phyloP scores from a whole-genome alignment of 495 filamentous ascomycete species.

The Articulospora tetracladia region DNA sequence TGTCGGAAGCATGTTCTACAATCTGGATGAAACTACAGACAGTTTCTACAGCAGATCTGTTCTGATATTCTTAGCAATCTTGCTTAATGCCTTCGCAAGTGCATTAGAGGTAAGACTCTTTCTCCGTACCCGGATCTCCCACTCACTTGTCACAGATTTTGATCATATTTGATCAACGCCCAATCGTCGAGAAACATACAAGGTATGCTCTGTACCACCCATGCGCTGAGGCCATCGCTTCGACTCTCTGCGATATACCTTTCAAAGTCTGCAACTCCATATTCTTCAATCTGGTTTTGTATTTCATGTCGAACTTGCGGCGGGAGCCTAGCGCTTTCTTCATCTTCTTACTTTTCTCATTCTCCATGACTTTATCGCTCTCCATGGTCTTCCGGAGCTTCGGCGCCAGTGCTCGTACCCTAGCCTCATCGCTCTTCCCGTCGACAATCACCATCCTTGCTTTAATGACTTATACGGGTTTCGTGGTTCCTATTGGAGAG shows the following conservation, averaged over 20 bases:
- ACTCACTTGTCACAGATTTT: slow-evolving; percentile 32
- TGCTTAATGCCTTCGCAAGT: slow-evolving; percentile 49
- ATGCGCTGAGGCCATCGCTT: slow-evolving; percentile 76
- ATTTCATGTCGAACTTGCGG: slow-evolving; percentile 80
- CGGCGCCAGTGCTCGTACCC: slow-evolving; percentile 65
- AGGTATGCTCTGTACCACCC: slow-evolving; percentile 93
- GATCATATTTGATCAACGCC: slow-evolving; percentile 70
- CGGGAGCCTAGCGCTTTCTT: slow-evolving; percentile 76
- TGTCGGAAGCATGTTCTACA: slow-evolving; percentile 63
- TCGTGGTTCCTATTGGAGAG: slow-evolving; percentile 59
- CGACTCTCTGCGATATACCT: slow-evolving; percentile 75
- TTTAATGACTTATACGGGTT: slow-evolving; percentile 84
- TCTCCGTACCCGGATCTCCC: neutral
- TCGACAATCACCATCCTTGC: slow-evolving; percentile 69
- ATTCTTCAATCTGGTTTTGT: slow-evolving; percentile 65
- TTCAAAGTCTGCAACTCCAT: slow-evolving; percentile 39
- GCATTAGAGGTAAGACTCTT: slow-evolving; percentile 38
- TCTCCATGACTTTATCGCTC: slow-evolving; percentile 62
- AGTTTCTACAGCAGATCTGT: slow-evolving; percentile 67
- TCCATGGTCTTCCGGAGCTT: slow-evolving; percentile 82
- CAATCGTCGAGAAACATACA: slow-evolving; percentile 87
- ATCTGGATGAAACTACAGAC: slow-evolving; percentile 53
- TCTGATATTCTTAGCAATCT: slow-evolving; percentile 47
- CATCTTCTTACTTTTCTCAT: slow-evolving; percentile 67
- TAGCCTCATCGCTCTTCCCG: slow-evolving; percentile 34